Percentiles rank a stretch among this genome's conserved stretches.
phyloP scores from a whole-genome alignment of 129 eudicot genomes.

The Centaurea solstitialis region DNA sequence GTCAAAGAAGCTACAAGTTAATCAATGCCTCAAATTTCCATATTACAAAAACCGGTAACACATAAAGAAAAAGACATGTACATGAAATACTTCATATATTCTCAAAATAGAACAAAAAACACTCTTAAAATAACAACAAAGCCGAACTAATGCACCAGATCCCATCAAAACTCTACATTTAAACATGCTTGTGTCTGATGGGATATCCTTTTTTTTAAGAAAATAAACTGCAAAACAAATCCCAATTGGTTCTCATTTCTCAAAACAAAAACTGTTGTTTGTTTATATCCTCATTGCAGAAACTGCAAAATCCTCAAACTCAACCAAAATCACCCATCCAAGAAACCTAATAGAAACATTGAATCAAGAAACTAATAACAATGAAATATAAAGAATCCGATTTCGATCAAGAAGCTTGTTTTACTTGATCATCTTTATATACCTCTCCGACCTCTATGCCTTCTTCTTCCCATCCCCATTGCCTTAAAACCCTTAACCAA shows the following conservation, averaged over 20 bases:
- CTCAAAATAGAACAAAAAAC: conserved; percentile 8
- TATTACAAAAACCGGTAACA: neutral
- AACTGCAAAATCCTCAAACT: conserved; percentile 4
- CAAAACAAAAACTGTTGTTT: neutral
- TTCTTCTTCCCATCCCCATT: conserved; percentile 22
- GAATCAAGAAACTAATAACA: conserved; percentile 1
- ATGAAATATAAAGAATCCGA: neutral
- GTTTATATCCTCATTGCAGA: conserved; percentile 19
- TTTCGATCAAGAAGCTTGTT: neutral
- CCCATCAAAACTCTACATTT: neutral
- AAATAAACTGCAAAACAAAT: conserved; percentile 1
- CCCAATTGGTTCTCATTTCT: neutral
- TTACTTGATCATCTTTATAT: conserved; percentile 20
- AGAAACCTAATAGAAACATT: conserved; percentile 19
- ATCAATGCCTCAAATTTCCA: neutral
- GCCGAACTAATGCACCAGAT: neutral
- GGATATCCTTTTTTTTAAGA: neutral
- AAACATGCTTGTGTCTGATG: neutral
- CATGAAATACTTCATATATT: neutral
- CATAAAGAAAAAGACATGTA: neutral
- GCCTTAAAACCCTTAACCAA: conserved; percentile 17
- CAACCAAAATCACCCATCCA: neutral
- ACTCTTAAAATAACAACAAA: conserved; percentile 10
- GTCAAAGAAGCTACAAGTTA: neutral
- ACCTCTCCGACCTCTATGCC: conserved; percentile 21